Conservation (phyloP, 1,139 yeast species). For the Kluyveromyces sp. region DNA sequence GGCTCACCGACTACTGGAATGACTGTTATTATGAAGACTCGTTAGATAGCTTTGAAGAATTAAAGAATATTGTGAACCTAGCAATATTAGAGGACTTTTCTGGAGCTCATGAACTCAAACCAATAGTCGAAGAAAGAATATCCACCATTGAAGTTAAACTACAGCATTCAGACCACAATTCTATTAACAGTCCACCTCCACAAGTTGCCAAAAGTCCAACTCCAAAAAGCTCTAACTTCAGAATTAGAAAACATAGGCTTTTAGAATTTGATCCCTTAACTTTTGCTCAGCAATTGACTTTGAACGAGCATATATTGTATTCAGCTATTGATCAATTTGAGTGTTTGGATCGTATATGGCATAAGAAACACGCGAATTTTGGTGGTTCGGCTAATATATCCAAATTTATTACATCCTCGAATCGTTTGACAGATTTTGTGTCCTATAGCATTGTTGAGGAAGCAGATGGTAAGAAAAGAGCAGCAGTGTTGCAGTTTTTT, state of each 20-base stretch:
- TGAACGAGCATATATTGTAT: slow-evolving; percentile 68
- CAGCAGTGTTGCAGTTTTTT: slow-evolving; percentile 62
- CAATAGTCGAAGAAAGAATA: slow-evolving; percentile 22
- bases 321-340: slow-evolving; percentile 64
- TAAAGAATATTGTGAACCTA: slow-evolving; percentile 54
- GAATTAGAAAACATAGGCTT: slow-evolving; percentile 37
- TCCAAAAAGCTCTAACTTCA: slow-evolving; percentile 14
- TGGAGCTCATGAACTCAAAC: slow-evolving; percentile 33
- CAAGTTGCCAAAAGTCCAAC: slow-evolving; percentile 5
- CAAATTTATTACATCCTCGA: slow-evolving; percentile 70
- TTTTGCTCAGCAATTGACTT: slow-evolving; percentile 76
- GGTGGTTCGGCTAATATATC: slow-evolving; percentile 50
- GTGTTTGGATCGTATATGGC: slow-evolving; percentile 76
- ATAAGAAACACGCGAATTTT: slow-evolving; percentile 53
- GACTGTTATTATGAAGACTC: slow-evolving; percentile 49
- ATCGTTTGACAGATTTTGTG: slow-evolving; percentile 77
- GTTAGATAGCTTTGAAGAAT: slow-evolving; percentile 31
- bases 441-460: slow-evolving; percentile 65
- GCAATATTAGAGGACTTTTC: slow-evolving; percentile 41
- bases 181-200: slow-evolving; percentile 2
- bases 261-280: slow-evolving; percentile 69
- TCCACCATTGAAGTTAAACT: slow-evolving; percentile 6
- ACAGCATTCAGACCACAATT: background rate
- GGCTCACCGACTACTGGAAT: slow-evolving; percentile 78
- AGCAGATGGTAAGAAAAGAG: slow-evolving; percentile 59